These are phyloP conservation scores for Platanus orientalis DNA, from an alignment of 164 flowering plant genomes.

Conservation along the genomic window DNA sequence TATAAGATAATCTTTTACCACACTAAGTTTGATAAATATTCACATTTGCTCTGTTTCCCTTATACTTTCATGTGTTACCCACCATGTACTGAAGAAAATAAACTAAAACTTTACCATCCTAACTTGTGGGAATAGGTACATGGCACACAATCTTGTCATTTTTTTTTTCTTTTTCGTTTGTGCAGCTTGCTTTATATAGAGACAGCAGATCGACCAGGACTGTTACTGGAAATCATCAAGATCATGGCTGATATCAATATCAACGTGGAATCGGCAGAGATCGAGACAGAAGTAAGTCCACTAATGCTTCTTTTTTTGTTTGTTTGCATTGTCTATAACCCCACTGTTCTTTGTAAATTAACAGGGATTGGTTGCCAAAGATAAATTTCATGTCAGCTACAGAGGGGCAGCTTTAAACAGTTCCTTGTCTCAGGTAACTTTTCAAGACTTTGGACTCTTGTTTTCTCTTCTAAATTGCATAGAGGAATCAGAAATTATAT, in stretches of 20 bases:
- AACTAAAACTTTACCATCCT: background rate
- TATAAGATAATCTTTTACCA: background rate
- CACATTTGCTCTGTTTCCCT: too few species aligned
- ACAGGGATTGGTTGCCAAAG: conserved; percentile 61
- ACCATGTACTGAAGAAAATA: too few species aligned
- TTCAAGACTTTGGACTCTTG: too few species aligned
- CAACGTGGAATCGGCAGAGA: conserved; percentile 89
- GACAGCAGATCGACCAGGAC: conserved; percentile 97
- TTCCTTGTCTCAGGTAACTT: conserved; percentile 73
- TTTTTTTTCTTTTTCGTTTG: conserved; percentile 1
- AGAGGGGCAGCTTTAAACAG: conserved; percentile 68
- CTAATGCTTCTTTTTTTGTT: background rate
- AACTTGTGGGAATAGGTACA: background rate
- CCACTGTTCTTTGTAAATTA: background rate
- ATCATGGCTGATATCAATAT: conserved; percentile 74
- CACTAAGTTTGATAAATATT: too few species aligned
- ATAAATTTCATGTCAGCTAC: conserved; percentile 87
- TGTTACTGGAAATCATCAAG: conserved; percentile 71
- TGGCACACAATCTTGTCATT: too few species aligned
- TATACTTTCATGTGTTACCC: too few species aligned
- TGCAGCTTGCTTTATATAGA: conserved; percentile 81
- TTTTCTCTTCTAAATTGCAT: too few species aligned
- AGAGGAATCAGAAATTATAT: too few species aligned
- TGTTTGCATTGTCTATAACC: background rate
- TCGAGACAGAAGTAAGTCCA: conserved; percentile 82